phyloP scores from a whole-genome alignment of 2,329 filamentous ascomycete species.

The Penicillium brevicompactum region DNA sequence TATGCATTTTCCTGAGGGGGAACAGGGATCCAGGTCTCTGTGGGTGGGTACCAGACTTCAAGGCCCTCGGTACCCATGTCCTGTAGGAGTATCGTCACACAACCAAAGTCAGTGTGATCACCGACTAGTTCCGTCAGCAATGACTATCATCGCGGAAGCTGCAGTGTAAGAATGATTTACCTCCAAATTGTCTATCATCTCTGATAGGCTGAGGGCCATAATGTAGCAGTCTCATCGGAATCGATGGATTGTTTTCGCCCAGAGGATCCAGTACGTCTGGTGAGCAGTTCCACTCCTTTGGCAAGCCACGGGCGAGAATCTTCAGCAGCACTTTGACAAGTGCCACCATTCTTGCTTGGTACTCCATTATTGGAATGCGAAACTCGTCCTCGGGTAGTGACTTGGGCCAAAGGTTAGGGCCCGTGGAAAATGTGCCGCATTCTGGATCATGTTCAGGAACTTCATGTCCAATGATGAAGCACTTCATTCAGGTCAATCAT shows the following conservation, averaged over 20 bases:
- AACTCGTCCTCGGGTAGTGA: constrained; percentile 27
- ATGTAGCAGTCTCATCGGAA: neutral
- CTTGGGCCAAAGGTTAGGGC: constrained; percentile 33
- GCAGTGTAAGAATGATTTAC: neutral
- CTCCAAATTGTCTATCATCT: neutral
- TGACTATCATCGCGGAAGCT: neutral
- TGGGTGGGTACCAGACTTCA: constrained; percentile 22
- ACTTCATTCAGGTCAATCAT: neutral
- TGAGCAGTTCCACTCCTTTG: neutral
- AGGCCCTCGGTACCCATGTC: constrained; percentile 22
- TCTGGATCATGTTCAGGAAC: constrained; percentile 28
- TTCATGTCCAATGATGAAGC: constrained; percentile 8
- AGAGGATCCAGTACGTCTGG: neutral
- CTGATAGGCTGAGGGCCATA: neutral
- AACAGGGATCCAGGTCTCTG: constrained; percentile 32
- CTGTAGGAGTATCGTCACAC: constrained; percentile 29
- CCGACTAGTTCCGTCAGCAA: constrained; percentile 8
- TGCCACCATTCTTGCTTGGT: constrained; percentile 31
- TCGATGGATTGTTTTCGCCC: neutral
- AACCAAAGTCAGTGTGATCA: constrained; percentile 30
- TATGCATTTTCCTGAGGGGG: constrained; percentile 42
- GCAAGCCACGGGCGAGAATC: constrained; percentile 9
- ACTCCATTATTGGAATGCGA: constrained; percentile 26
- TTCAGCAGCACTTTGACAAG: constrained; percentile 28
- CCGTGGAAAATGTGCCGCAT: constrained; percentile 30